Conservation (phyloP, 2,329 filamentous ascomycete genomes). For the Capronia epimyces region DNA sequence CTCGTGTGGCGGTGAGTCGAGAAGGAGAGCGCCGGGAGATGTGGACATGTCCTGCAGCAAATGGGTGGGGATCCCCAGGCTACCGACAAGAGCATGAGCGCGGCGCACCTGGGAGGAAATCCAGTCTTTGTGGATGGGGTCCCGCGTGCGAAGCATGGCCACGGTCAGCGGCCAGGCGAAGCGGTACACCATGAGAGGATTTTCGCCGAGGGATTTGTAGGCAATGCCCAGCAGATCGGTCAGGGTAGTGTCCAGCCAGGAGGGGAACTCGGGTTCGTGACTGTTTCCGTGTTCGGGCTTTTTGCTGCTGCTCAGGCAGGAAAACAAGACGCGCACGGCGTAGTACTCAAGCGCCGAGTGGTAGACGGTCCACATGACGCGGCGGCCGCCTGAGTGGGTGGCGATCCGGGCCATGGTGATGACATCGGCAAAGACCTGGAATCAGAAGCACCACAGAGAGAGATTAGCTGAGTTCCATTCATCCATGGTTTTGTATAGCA, state of each 20-base stretch:
- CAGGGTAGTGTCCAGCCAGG: constrained; percentile 31
- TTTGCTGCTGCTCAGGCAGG: too few species aligned
- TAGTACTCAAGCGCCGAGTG: constrained; percentile 35
- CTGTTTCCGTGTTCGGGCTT: too few species aligned
- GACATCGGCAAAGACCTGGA: constrained; percentile 36
- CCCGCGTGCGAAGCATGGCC: constrained; percentile 33
- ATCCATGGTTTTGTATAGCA: too few species aligned
- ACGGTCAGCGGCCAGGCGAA: constrained; percentile 36
- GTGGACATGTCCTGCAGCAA: not conserved
- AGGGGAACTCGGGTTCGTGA: constrained; percentile 4
- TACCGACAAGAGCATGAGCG: constrained; percentile 7
- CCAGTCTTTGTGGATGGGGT: constrained; percentile 32
- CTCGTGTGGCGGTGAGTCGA: too few species aligned
- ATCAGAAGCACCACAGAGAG: too few species aligned
- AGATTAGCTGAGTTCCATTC: too few species aligned
- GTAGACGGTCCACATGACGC: constrained; percentile 36
- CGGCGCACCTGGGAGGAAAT: constrained; percentile 30
- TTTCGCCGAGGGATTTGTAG: constrained; percentile 33
- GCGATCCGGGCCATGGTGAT: constrained; percentile 36
- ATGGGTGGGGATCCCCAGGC: constrained; percentile 1
- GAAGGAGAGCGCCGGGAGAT: too few species aligned
- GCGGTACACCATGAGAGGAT: constrained; percentile 33
- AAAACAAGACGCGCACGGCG: constrained; percentile 32
- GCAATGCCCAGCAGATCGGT: constrained; percentile 33
- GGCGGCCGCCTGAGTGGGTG: constrained; percentile 30